These are phyloP conservation scores for Vinca minor DNA, from an alignment of 257 asterid species.

Conservation along the genomic window DNA sequence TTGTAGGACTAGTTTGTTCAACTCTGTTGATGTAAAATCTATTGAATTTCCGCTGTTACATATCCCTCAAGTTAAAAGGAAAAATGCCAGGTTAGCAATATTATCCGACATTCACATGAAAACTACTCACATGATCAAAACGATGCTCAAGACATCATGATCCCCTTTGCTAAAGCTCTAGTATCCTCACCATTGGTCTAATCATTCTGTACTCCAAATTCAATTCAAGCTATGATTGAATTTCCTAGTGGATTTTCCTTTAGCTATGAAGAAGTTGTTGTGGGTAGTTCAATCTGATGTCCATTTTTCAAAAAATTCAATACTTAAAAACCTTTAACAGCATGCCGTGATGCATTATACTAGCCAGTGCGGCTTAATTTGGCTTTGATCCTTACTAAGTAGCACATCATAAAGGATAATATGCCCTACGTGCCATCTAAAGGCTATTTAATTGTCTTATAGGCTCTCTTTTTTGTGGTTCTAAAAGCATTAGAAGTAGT, in stretches of 20 bases:
- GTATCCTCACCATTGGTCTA: background rate
- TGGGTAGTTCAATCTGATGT: no score
- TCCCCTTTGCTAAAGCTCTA: background rate
- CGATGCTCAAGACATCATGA: no score
- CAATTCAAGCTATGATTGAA: background rate
- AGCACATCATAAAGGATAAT: background rate
- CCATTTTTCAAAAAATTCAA: background rate
- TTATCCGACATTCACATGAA: background rate
- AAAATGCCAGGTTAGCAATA: background rate
- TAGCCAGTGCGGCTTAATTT: background rate
- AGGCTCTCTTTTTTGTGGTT: background rate
- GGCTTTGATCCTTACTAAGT: no score
- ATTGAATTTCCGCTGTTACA: background rate
- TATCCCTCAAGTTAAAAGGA: background rate
- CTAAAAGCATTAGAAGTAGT: background rate
- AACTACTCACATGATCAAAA: background rate
- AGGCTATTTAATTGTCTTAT: background rate
- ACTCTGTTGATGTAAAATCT: background rate
- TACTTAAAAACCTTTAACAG: background rate
- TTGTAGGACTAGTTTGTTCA: no score
- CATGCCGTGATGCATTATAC: background rate
- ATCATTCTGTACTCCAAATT: background rate
- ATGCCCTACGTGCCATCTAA: background rate
- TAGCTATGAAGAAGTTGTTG: no score
- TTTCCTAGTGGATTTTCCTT: background rate